A percentile compares a stretch with the other conserved stretches of the same genome.
These are phyloP conservation scores for Lentinula sp. DNA, from an alignment of 768 basidiomycete genomes.

Conservation along the genomic window DNA sequence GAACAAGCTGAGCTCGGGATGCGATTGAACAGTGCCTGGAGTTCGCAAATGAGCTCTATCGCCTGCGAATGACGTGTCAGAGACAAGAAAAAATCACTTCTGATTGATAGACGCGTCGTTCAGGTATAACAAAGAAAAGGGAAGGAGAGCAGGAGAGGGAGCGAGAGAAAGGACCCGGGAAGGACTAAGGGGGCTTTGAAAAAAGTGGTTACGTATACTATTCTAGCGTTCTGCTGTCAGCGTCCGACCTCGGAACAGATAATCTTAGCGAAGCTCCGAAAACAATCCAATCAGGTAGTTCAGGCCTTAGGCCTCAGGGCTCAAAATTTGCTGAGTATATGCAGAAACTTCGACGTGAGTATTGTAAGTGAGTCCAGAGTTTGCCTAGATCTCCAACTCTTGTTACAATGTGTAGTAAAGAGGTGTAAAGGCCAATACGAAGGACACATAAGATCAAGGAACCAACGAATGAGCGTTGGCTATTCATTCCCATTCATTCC, in stretches of 20 bases:
- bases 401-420: too few species aligned
- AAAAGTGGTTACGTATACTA: neutral
- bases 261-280: too few species aligned
- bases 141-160: neutral
- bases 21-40: neutral
- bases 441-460: neutral
- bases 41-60: neutral
- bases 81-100: neutral
- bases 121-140: neutral
- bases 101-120: neutral
- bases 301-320: too few species aligned
- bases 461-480: neutral
- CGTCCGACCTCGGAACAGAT: neutral
- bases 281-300: too few species aligned
- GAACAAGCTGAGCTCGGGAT: neutral
- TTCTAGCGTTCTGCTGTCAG: neutral
- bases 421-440: too few species aligned
- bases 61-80: neutral
- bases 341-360: too few species aligned
- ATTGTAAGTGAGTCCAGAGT: too few species aligned
- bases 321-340: too few species aligned
- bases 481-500: neutral
- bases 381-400: too few species aligned
- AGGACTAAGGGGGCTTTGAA: too few species aligned
- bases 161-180: neutral